A percentile compares a stretch with the other conserved stretches of the same genome.
phyloP scores from a whole-genome alignment of 331 rosid genomes.

The Ulmus americana region DNA sequence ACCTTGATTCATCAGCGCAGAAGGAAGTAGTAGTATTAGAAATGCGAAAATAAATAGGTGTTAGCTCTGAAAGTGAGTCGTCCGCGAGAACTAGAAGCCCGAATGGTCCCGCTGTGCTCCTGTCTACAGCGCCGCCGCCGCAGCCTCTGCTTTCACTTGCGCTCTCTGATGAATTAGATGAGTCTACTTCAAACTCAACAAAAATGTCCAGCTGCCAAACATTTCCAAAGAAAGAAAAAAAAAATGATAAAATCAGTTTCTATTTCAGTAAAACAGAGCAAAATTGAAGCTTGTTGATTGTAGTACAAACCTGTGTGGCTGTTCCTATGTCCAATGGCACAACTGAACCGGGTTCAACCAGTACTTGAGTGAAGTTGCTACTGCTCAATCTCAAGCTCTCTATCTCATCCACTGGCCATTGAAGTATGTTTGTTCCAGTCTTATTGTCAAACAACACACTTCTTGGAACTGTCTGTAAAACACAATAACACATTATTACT shows the following conservation, averaged over 20 bases:
- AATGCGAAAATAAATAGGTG: slow-evolving; percentile 57
- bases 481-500: not conserved
- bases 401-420: slow-evolving; percentile 84
- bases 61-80: slow-evolving; percentile 63
- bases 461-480: slow-evolving; percentile 65
- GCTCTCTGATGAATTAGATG: slow-evolving; percentile 22
- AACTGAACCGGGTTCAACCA: slow-evolving; percentile 56
- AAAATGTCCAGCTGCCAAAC: slow-evolving; percentile 55
- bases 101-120: slow-evolving; percentile 67
- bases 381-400: slow-evolving; percentile 57
- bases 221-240: not conserved
- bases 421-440: slow-evolving; percentile 53
- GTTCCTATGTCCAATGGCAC: slow-evolving; percentile 50
- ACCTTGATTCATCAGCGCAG: slow-evolving; percentile 74
- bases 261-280: not conserved
- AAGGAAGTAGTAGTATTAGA: slow-evolving; percentile 44
- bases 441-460: slow-evolving; percentile 55
- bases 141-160: slow-evolving; percentile 35
- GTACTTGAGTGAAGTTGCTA: slow-evolving; percentile 34
- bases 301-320: slow-evolving; percentile 55
- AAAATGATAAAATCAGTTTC: not conserved
- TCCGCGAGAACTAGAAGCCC: slow-evolving; percentile 67
- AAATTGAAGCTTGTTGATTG: not conserved
- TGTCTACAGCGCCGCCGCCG: slow-evolving; percentile 53
- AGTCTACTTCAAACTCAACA: slow-evolving; percentile 57